Evolutionary conservation across 768 basidiomycete genomes (phyloP).

Genomic region (Termitomyces sp.): DNA sequence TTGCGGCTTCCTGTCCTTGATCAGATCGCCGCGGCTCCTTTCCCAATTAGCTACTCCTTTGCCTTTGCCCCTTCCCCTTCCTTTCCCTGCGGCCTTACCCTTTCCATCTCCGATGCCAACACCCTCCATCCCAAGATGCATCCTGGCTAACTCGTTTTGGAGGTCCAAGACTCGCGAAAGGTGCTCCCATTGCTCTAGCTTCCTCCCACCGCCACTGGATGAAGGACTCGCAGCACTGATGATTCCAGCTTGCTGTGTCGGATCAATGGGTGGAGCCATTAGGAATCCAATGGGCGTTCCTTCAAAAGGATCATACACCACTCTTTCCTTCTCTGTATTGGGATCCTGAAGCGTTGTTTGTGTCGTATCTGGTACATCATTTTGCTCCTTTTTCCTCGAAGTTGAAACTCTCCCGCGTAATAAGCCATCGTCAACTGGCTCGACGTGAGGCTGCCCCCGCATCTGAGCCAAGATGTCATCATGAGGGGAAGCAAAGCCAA

Average conservation of each 20-base stretch:
- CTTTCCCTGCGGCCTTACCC: slow-evolving; percentile 31
- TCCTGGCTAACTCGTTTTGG: slow-evolving; percentile 63
- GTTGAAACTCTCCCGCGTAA: slow-evolving; percentile 1
- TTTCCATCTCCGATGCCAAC: slow-evolving; percentile 35
- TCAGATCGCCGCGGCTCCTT: slow-evolving; percentile 2
- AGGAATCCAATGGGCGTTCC: slow-evolving; percentile 37
- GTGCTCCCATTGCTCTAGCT: slow-evolving; percentile 60
- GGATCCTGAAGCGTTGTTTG: slow-evolving; percentile 3
- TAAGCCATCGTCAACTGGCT: slow-evolving; percentile 9
- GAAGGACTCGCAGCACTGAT: not conserved
- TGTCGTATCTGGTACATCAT: not conserved
- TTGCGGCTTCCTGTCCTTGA: slow-evolving; percentile 5
- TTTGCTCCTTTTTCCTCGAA: not conserved
- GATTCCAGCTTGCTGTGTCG: slow-evolving; percentile 5
- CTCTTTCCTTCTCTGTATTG: slow-evolving; percentile 4
- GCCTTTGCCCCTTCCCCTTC: slow-evolving; percentile 20
- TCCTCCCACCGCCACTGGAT: slow-evolving; percentile 19
- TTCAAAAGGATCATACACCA: slow-evolving; percentile 41
- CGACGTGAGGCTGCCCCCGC: slow-evolving; percentile 21
- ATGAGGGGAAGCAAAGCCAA: slow-evolving; percentile 46
- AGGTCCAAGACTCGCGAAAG: slow-evolving; percentile 65
- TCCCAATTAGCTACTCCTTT: slow-evolving; percentile 10
- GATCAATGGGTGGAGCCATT: slow-evolving; percentile 12
- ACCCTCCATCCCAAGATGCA: slow-evolving; percentile 75
- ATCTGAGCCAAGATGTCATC: slow-evolving; percentile 56